Conservation (phyloP, 2,329 filamentous ascomycete genomes). For the Exophiala bonariae region DNA sequence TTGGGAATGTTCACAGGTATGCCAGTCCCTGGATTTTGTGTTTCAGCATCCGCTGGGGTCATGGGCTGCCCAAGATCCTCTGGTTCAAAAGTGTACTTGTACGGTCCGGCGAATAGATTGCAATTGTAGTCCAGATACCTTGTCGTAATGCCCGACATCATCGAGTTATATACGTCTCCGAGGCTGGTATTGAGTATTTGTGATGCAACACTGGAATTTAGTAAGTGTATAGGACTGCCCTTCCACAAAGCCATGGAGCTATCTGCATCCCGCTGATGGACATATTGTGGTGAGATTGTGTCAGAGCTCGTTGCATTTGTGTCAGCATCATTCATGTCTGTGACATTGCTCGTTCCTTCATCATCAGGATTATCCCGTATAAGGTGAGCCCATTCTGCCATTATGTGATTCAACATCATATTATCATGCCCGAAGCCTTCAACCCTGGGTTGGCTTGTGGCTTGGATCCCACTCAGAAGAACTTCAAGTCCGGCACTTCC, state of each 20-base stretch:
- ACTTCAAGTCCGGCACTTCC: background rate
- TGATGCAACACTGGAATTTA: conserved; percentile 16
- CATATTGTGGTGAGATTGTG: background rate
- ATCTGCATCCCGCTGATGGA: background rate
- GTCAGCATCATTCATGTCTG: background rate
- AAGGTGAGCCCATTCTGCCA: no score
- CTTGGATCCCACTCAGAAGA: no score
- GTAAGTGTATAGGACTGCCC: conserved; percentile 16
- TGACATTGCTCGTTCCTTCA: background rate
- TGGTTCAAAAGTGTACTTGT: conserved; percentile 16
- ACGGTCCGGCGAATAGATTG: conserved; percentile 18
- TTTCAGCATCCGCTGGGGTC: no score
- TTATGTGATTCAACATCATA: no score
- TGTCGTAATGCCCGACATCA: conserved; percentile 20
- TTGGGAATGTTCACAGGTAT: no score
- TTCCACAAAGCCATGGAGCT: conserved; percentile 7
- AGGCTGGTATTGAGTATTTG: conserved; percentile 15
- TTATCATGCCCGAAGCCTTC: no score
- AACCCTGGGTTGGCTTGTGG: no score
- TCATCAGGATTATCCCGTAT: no score
- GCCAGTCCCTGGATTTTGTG: no score
- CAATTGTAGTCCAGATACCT: conserved; percentile 18
- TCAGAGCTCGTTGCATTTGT: background rate
- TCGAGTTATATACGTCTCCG: conserved; percentile 16
- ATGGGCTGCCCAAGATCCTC: background rate